Percentiles rank a stretch among this genome's conserved stretches.
These are phyloP conservation scores for Spongiforma sp. DNA, from an alignment of 1,284 basidiomycete genomes.

Conservation along the genomic window DNA sequence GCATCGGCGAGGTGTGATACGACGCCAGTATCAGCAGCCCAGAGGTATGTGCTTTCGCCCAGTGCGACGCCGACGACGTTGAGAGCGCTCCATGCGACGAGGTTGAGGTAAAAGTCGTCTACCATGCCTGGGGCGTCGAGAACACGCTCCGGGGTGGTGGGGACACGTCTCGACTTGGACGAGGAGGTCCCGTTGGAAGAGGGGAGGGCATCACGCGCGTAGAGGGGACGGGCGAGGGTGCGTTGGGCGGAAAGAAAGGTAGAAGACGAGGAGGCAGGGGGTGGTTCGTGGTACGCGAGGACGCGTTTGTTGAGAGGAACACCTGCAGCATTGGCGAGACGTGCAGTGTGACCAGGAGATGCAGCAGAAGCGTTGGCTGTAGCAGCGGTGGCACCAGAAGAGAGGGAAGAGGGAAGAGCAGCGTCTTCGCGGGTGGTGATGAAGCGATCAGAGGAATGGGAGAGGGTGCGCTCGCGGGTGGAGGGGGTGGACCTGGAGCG, in stretches of 20 bases:
- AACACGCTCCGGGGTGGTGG: conserved; percentile 87
- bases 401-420: conserved; percentile 57
- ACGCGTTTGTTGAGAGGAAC: conserved; percentile 76
- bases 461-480: conserved; percentile 38
- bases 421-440: conserved; percentile 69
- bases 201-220: conserved; percentile 65
- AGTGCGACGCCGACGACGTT: conserved; percentile 92
- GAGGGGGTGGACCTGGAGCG: conserved; percentile 75
- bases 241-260: conserved; percentile 73
- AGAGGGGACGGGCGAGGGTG: conserved; percentile 73
- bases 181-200: conserved; percentile 65
- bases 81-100: conserved; percentile 87
- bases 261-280: conserved; percentile 71
- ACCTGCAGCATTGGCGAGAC: conserved; percentile 74
- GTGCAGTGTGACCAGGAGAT: conserved; percentile 77
- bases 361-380: conserved; percentile 17
- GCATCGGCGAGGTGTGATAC: conserved; percentile 82
- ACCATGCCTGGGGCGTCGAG: conserved; percentile 95
- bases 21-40: conserved; percentile 90
- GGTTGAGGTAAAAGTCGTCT: conserved; percentile 98
- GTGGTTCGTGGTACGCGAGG: conserved; percentile 78
- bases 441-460: conserved; percentile 62
- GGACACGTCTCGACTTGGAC: conserved; percentile 77
- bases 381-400: conserved; percentile 60
- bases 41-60: conserved; percentile 84